Evolutionary conservation across 1,139 yeast genomes (phyloP).

Genomic region (Geotrichum bryndzae): DNA sequence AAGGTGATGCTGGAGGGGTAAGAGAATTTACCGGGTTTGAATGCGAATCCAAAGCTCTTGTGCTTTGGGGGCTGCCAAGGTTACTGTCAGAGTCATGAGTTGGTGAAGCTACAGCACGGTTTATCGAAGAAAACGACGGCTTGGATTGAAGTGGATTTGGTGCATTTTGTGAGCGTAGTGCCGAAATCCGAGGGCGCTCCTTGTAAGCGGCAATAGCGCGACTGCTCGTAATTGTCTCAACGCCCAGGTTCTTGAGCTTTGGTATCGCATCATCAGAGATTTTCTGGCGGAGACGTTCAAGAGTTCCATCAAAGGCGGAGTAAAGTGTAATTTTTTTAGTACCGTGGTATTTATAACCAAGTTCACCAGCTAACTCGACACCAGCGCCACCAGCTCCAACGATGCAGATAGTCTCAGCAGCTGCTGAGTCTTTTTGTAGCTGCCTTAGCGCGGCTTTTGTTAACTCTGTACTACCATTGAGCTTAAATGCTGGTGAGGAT

Average conservation of each 20-base stretch:
- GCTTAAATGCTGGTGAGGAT: conserved; percentile 12
- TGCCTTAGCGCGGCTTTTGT: conserved; percentile 5
- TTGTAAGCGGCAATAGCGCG: conserved; percentile 8
- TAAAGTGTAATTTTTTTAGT: conserved; percentile 16
- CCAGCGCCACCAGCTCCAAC: conserved; percentile 27
- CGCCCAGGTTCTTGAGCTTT: conserved; percentile 13
- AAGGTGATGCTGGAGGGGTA: neutral
- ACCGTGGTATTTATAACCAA: conserved; percentile 21
- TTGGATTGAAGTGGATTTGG: neutral
- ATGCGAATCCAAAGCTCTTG: neutral
- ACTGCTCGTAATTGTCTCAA: conserved; percentile 6
- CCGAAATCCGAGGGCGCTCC: neutral
- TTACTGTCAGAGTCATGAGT: neutral
- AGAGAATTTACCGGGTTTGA: neutral
- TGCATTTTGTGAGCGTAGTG: neutral
- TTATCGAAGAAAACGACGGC: neutral
- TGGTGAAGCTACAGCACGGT: neutral
- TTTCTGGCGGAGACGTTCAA: conserved; percentile 10
- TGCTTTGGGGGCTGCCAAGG: neutral
- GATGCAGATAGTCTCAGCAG: conserved; percentile 21
- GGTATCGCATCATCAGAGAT: conserved; percentile 14
- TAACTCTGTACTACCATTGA: conserved; percentile 4
- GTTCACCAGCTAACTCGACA: conserved; percentile 25
- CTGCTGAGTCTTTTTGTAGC: neutral
- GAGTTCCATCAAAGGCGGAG: conserved; percentile 1